A percentile compares a stretch with the other conserved stretches of the same genome.
phyloP scores from a whole-genome alignment of 441 rosid species.

The Croton laevigatus region DNA sequence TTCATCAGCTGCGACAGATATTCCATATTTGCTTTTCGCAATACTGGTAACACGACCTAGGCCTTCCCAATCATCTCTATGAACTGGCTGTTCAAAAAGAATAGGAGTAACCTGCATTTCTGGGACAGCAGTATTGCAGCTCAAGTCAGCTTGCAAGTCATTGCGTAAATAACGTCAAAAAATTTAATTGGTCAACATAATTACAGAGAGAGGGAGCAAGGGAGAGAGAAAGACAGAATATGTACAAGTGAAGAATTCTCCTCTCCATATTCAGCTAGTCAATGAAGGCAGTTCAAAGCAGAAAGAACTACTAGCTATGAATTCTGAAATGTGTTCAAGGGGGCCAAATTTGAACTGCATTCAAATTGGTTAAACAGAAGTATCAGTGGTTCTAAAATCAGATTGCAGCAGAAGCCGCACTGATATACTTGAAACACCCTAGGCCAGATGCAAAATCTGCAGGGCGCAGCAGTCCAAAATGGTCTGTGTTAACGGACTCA shows the following conservation, averaged over 20 bases:
- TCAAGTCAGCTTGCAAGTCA: conserved; percentile 7
- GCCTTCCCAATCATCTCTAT: conserved; percentile 93
- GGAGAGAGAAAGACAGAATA: background rate
- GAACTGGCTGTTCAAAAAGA: conserved; percentile 90
- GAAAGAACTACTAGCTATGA: background rate
- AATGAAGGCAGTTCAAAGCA: conserved; percentile 1
- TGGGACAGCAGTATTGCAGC: conserved; percentile 28
- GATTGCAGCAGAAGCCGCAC: background rate
- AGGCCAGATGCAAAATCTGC: background rate
- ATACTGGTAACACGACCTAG: conserved; percentile 61
- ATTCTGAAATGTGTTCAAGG: background rate
- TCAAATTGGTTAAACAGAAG: background rate
- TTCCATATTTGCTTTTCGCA: conserved; percentile 59
- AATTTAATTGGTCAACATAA: background rate
- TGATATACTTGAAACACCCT: background rate
- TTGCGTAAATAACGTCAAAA: background rate
- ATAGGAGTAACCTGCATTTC: conserved; percentile 82
- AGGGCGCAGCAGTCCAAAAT: background rate
- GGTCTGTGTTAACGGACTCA: background rate
- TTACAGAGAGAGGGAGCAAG: background rate
- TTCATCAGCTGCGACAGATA: conserved; percentile 92
- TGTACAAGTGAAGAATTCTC: background rate
- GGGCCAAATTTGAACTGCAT: background rate
- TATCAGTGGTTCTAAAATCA: background rate
- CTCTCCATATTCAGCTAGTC: background rate